Conservation (phyloP, 345 rosid genomes). For the Hypericum perforatum region DNA sequence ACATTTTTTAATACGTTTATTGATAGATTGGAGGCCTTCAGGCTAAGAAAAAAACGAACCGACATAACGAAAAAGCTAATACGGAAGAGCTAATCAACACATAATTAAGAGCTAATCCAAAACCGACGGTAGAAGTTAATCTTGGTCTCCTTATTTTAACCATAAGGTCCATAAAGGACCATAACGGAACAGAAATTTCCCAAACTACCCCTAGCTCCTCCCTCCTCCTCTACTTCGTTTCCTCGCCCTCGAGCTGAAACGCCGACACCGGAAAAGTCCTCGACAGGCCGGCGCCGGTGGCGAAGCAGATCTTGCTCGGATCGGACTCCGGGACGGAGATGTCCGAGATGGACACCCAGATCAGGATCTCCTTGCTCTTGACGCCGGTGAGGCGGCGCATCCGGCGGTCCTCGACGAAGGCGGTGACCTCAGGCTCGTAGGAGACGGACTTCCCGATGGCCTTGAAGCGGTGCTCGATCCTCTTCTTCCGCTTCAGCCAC, state of each 20-base stretch:
- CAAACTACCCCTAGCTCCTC: too few relatives aligned
- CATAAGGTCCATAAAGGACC: too few relatives aligned
- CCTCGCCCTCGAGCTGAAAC: conserved; percentile 25
- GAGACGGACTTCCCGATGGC: conserved; percentile 29
- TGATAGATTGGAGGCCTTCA: too few relatives aligned
- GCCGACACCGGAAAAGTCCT: conserved; percentile 48
- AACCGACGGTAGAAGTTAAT: too few relatives aligned
- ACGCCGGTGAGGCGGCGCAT: conserved; percentile 40
- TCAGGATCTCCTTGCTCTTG: conserved; percentile 44
- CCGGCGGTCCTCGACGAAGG: conserved; percentile 38
- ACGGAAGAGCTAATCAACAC: too few relatives aligned
- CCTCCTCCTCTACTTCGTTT: too few relatives aligned
- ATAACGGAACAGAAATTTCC: too few relatives aligned
- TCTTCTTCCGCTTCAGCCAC: conserved; percentile 47
- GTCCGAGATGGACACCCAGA: conserved; percentile 52
- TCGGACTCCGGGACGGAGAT: conserved; percentile 28
- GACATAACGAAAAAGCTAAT: too few relatives aligned
- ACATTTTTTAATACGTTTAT: too few relatives aligned
- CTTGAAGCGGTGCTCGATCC: conserved; percentile 30
- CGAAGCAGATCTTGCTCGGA: conserved; percentile 32
- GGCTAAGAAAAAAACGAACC: too few relatives aligned
- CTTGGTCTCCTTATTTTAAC: too few relatives aligned
- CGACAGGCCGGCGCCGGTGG: conserved; percentile 36
- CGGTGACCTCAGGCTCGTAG: conserved; percentile 44
- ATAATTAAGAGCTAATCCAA: too few relatives aligned